Evolutionary conservation across 225 moss, liverwort and hornwort genomes (phyloP).

Genomic region (Physcomitrium patens): DNA sequence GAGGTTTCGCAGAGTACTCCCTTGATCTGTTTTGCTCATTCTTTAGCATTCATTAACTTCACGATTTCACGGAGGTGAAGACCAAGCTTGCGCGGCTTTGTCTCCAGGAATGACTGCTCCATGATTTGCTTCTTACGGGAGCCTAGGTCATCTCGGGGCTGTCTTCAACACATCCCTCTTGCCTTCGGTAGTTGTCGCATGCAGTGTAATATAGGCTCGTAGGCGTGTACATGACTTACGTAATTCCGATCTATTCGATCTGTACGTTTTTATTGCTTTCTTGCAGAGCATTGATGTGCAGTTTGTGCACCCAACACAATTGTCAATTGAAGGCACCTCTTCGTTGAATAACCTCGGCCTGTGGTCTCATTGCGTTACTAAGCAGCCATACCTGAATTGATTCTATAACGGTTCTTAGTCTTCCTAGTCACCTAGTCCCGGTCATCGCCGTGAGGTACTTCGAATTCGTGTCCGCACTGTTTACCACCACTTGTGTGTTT

Average conservation of each 20-base stretch:
- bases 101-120: constrained; percentile 1
- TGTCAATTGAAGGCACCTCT: background rate
- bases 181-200: constrained; percentile 33
- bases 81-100: constrained; percentile 26
- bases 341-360: constrained; percentile 36
- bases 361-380: constrained; percentile 14
- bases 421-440: background rate
- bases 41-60: constrained; percentile 24
- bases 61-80: constrained; percentile 9
- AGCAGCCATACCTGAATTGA: background rate
- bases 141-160: background rate
- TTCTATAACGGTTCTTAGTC: background rate
- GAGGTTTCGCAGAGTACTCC: background rate
- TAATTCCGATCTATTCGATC: constrained; percentile 26
- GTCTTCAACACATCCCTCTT: background rate
- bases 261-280: constrained; percentile 28
- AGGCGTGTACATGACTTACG: constrained; percentile 39
- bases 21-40: constrained; percentile 12
- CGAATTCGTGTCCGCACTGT: too few relatives aligned
- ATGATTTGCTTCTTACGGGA: background rate
- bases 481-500: too few relatives aligned
- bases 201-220: constrained; percentile 45
- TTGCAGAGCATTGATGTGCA: constrained; percentile 21
- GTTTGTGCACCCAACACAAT: constrained; percentile 12
- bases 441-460: too few relatives aligned